Conservation (phyloP, 371 early-diverging fungal species). For the Mortierella polycephala region DNA sequence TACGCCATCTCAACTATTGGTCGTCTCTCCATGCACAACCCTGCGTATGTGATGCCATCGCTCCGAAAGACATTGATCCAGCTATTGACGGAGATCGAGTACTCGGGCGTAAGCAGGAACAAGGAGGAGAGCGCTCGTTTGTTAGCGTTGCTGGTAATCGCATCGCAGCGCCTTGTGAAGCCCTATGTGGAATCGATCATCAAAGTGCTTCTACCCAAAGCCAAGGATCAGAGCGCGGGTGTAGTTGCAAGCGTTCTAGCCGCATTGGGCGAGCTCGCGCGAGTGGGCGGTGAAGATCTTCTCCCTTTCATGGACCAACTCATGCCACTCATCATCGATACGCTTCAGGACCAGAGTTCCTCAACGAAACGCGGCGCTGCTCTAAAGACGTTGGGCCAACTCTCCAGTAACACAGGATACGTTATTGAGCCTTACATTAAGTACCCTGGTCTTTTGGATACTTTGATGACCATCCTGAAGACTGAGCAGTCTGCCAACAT, state of each 20-base stretch:
- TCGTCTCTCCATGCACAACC: constrained; percentile 87
- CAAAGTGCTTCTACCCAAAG: constrained; percentile 85
- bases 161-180: constrained; percentile 85
- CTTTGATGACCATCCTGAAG: constrained; percentile 85
- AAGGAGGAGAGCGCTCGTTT: constrained; percentile 92
- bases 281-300: constrained; percentile 89
- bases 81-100: constrained; percentile 92
- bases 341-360: constrained; percentile 91
- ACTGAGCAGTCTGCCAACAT: constrained; percentile 79
- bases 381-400: constrained; percentile 84
- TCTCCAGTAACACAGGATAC: constrained; percentile 88
- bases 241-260: constrained; percentile 87
- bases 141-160: constrained; percentile 79
- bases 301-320: constrained; percentile 84
- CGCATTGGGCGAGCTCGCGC: constrained; percentile 90
- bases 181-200: constrained; percentile 94
- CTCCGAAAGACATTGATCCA: constrained; percentile 90
- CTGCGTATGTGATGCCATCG: constrained; percentile 94
- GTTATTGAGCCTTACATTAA: constrained; percentile 93
- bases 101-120: constrained; percentile 83
- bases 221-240: constrained; percentile 81
- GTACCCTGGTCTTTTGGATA: constrained; percentile 86
- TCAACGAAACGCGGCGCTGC: constrained; percentile 90
- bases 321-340: constrained; percentile 90
- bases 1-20: constrained; percentile 89